Evolutionary conservation across 345 rosid species (phyloP), one percentile per base, ranked within the genome.

Genomic region (Brassica cretica): DNA sequence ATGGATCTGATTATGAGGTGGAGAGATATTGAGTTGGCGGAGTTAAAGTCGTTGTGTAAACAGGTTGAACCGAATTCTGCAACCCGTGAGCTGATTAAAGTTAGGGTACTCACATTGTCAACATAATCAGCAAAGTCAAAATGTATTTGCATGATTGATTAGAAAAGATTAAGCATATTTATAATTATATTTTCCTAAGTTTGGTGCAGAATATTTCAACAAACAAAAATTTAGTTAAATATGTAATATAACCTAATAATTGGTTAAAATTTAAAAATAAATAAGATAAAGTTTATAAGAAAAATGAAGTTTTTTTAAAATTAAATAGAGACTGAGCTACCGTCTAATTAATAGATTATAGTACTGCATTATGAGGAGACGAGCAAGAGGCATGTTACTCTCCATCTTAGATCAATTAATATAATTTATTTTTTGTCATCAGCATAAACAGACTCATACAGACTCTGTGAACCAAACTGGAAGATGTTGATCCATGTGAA

Each of bases 1-100:
- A 93, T 93, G 96, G 68, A 84, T 70, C 82, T 96, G 37, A 66
- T 85, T 10, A 16, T 96, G 2, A 73, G 89, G 70, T 88, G 91
- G 80, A 89, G 87, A 72, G 97, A 93, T 84, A 74, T 27, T 91
- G 97, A 93, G 62, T 74, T 86, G 70, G 67, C 82, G 30, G 90
- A 69, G 60, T 44, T 67, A 27, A 90, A 82, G 6, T 82, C 87
- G 9, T 83, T 90, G 27, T 85, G 68, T 84, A 89, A 81, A 81
- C 88, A 84, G 84, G 12, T 83, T 67, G 96, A 90, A 44, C 93
- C 93, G 39, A 86, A 87, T 66, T 83, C 41, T 2, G 24, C 24
- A 21, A 21, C 24, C 24, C 24, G 24, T 21, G 24, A 21, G 24
- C 24, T 21, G 24, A 21, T 68, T 61, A 30, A 27, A 39, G 72